Percentiles rank a stretch among this genome's conserved stretches.
phyloP scores from a whole-genome alignment of 805 yeast genomes.

The Metschnikowia proteae region DNA sequence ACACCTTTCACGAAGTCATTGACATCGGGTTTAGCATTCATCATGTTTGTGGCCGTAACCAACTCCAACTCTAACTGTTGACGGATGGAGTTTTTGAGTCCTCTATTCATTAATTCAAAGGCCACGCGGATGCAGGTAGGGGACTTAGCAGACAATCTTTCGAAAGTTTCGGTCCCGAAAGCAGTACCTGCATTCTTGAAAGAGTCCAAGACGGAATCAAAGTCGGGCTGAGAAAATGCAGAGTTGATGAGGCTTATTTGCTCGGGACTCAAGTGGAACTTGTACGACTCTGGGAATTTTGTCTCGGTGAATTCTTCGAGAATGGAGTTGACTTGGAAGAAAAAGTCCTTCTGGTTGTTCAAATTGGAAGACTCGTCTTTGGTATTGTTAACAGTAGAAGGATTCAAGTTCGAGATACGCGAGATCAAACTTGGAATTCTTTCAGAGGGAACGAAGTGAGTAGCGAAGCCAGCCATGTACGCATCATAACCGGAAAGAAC shows the following conservation, averaged over 20 bases:
- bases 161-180: conserved; percentile 60
- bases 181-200: conserved; percentile 53
- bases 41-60: conserved; percentile 64
- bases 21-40: conserved; percentile 51
- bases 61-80: conserved; percentile 71
- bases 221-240: conserved; percentile 53
- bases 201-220: conserved; percentile 54
- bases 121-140: conserved; percentile 76
- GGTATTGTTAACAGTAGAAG: conserved; percentile 33
- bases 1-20: conserved; percentile 69
- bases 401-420: conserved; percentile 61
- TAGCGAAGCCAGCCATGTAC: conserved; percentile 80
- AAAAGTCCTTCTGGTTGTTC: conserved; percentile 36
- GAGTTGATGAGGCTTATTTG: conserved; percentile 63
- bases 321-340: conserved; percentile 60
- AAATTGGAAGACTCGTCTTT: conserved; percentile 20
- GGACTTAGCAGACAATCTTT: conserved; percentile 61
- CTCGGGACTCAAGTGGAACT: conserved; percentile 52
- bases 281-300: conserved; percentile 58
- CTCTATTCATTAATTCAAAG: conserved; percentile 61
- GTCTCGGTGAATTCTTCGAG: conserved; percentile 72
- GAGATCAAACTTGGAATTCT: conserved; percentile 58
- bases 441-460: conserved; percentile 77
- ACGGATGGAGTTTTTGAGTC: conserved; percentile 53
- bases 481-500: conserved; percentile 73